phyloP scores from a whole-genome alignment of 202 grass and related monocot species.

The Brachypodium distachyon region DNA sequence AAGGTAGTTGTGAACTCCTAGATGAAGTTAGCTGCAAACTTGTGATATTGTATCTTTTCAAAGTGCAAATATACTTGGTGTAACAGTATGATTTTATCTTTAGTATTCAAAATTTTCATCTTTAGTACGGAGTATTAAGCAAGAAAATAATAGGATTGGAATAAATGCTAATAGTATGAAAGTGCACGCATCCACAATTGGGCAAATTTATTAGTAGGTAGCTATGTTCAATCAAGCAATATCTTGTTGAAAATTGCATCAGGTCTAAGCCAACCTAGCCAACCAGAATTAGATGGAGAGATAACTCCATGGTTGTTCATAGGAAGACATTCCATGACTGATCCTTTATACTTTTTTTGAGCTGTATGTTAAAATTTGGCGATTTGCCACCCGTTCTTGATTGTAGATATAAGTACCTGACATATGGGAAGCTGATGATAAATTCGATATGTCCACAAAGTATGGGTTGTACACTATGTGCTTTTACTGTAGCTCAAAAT shows the following conservation, averaged over 20 bases:
- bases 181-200: not conserved
- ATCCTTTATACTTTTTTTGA: not conserved
- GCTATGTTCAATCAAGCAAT: not conserved
- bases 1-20: not conserved
- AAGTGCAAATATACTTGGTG: not conserved
- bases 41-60: not conserved
- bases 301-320: not conserved
- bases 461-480: not conserved
- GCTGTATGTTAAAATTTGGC: not conserved
- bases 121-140: not conserved
- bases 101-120: not conserved
- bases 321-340: not conserved
- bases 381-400: not conserved
- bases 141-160: not conserved
- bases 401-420: not conserved
- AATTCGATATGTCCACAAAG: not conserved
- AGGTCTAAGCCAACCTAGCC: not conserved
- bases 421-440: not conserved
- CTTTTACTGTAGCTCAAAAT: not conserved
- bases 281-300: not conserved
- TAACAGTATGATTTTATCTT: not conserved
- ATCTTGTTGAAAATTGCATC: not conserved
- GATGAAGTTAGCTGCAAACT: not conserved
- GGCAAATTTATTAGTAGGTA: not conserved
- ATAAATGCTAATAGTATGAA: not conserved